Evolutionary conservation across 2,329 filamentous ascomycete species (phyloP).

Genomic region (Colletotrichum sp.): DNA sequence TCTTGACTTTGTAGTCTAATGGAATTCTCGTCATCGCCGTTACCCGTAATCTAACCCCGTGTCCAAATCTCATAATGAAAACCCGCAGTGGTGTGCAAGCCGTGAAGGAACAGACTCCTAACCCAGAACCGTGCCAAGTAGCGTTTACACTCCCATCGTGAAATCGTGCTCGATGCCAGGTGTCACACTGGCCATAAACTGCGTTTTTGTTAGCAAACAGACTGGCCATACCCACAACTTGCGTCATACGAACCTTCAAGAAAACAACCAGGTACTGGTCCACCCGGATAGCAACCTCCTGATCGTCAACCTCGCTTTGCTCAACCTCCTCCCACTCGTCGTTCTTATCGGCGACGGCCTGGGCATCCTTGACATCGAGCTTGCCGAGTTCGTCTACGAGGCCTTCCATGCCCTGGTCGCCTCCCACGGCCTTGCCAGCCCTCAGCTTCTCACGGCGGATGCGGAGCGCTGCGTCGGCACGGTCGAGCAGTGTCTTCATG

Average conservation of each 20-base stretch:
- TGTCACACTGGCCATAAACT: conserved; percentile 87
- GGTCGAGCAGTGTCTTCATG: conserved; percentile 97
- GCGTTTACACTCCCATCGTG: conserved; percentile 83
- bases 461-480: conserved; percentile 91
- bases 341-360: conserved; percentile 54
- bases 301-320: conserved; percentile 66
- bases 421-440: conserved; percentile 54
- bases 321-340: conserved; percentile 70
- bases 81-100: background rate
- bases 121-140: background rate
- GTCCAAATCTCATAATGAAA: conserved; percentile 1
- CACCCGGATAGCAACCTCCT: conserved; percentile 81
- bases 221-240: background rate
- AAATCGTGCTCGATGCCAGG: conserved; percentile 98
- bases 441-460: conserved; percentile 83
- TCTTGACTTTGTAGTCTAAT: conserved; percentile 13
- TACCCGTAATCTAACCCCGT: background rate
- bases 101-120: background rate
- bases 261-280: conserved; percentile 90
- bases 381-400: conserved; percentile 81
- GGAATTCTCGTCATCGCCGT: conserved; percentile 2
- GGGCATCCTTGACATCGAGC: conserved; percentile 60
- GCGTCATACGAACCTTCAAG: conserved; percentile 69
- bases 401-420: conserved; percentile 74
- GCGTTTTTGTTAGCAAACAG: conserved; percentile 26